Base-by-base conservation (phyloP, 2,329 filamentous ascomycete species). In the Plectosphaerella sp. region DNA sequence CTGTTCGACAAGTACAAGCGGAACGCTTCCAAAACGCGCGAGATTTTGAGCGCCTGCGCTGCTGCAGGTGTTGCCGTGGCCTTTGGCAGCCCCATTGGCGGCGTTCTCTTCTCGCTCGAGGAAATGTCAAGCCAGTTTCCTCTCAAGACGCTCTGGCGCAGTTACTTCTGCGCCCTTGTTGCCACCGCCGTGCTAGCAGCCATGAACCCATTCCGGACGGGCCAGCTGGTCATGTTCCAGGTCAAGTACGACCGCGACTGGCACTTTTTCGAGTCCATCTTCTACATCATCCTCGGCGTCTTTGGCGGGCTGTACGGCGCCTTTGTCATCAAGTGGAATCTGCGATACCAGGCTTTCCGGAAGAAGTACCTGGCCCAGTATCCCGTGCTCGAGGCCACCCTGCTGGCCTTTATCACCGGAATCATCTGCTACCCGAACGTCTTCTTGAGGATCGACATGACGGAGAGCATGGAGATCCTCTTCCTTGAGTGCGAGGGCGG, bases 151-250 rank as follows among this genome's bases (percentile, higher is more conserved):
- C 83, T 99, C 71, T 97, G 94, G 94, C 83, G 94, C 61, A 97
- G 91, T 67, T 99, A 97, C 68, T 97, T 99, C 68, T 99, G 94
- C 70, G 94, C 94, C 28, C 73, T 99, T 58, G 93, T 99, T 5
- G 94, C 92, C 5, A 97, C 94, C 1, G 91, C 91, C 48, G 91
- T 96, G 15, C 74, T 99, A 39, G 88, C 94, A 24, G 90, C 89
- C 53, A 96, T 99, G 90, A 99, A 99, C 61, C 94, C 94, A 20
- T 99, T 99, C 72, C 79, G 94, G 49, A 97, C 94, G 0, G 94
- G 94, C 18, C 94, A 99, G 66, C 80, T 99, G 42, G 94, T 99
- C 82, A 97, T 99, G 93, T 99, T 99, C 70, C 92, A 96, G 63
- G 93, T 99, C 63, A 84, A 85, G 62, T 99, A 99, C 65, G 93